phyloP scores from a whole-genome alignment of 441 rosid genomes.

The Pelargonium citronellum region DNA sequence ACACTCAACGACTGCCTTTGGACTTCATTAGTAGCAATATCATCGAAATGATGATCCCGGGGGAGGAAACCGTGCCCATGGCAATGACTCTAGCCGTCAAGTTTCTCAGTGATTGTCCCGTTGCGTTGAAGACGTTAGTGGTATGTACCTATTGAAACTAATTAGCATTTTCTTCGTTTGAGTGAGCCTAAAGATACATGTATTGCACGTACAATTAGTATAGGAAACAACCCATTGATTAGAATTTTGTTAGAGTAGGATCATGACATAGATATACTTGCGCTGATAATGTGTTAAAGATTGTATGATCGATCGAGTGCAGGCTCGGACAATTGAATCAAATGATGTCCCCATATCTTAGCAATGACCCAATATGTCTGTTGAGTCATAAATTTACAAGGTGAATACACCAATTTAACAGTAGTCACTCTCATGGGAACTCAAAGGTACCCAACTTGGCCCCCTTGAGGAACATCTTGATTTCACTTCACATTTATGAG shows the following conservation, averaged over 20 bases:
- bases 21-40: slow-evolving; percentile 58
- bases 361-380: no score
- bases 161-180: no score
- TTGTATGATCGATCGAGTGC: no score
- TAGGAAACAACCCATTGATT: no score
- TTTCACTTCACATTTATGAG: background rate
- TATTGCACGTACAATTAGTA: no score
- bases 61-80: slow-evolving; percentile 66
- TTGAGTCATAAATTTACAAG: background rate
- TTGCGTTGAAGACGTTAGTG: slow-evolving; percentile 41
- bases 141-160: slow-evolving; percentile 23
- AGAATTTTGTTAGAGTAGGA: no score
- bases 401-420: slow-evolving; percentile 1
- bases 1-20: slow-evolving; percentile 45
- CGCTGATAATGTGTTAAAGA: no score
- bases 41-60: slow-evolving; percentile 76
- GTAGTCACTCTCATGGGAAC: slow-evolving; percentile 1
- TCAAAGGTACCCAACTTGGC: background rate
- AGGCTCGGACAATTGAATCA: no score
- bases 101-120: slow-evolving; percentile 47
- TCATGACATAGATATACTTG: no score
- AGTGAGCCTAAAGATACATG: no score
- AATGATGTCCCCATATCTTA: no score
- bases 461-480: background rate
- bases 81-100: slow-evolving; percentile 67